Evolutionary conservation across 139 green algal species (phyloP), one percentile per base, ranked within the genome.

Genomic region (Chlamydomonas urium): DNA sequence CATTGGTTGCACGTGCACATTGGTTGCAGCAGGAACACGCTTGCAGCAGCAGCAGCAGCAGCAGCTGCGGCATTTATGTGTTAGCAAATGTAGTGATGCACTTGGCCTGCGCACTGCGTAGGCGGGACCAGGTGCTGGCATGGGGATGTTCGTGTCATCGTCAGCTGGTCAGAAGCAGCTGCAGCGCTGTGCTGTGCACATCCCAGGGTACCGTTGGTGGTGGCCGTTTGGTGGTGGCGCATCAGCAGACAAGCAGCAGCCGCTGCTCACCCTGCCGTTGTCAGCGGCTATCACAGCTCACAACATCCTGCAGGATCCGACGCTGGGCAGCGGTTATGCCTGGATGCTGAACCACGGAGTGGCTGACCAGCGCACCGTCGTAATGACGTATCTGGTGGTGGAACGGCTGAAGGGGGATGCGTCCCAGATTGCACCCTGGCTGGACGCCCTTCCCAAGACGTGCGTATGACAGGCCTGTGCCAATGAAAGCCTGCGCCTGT

Each of bases 301-400:
- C 32, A 67, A 67, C 60, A 67, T 67, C 23, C 60, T 67, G 23
- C 60, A 26, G 10, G 60, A 67, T 21, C 32, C 31, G 32, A 23
- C 10, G 60, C 60, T 67, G 23, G 60, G 60, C 32, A 21, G 60
- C 32, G 60, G 60, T 6, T 79, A 63, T 34, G 8, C 47, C 35
- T 78, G 65, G 70, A 73, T 90, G 65, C 3, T 85, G 56, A 69
- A 85, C 24, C 48, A 73, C 38, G 85, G 84, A 0, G 23, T 85
- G 28, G 17, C 85, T 26, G 87, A 93, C 42, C 85, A 91, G 71
- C 80, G 89, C 1, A 72, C 42, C 1, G 45, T 80, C 0, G 76
- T 92, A 1, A 84, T 93, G 23, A 38, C 90, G 65, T 75, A 84
- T 65, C 79, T 95, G 61, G 47, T 86, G 37, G 48, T 92, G 28